A percentile compares a stretch with the other conserved stretches of the same genome.
These are phyloP conservation scores for Mimosa bimucronata DNA, from an alignment of 306 rosid genomes.

Conservation along the genomic window DNA sequence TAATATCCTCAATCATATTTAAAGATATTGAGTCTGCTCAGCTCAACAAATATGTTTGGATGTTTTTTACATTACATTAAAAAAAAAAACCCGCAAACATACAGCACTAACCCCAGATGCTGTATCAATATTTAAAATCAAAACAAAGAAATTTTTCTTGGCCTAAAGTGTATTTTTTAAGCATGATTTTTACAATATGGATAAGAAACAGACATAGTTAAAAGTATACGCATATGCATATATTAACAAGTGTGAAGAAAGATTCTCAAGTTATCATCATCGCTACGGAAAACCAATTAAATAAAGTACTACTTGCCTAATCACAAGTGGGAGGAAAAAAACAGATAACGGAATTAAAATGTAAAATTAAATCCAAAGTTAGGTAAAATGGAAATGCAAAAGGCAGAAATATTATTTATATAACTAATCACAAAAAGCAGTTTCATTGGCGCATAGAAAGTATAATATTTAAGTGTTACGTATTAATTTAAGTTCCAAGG, in stretches of 20 bases:
- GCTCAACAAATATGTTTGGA: background rate
- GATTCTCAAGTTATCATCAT: background rate
- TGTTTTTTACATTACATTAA: background rate
- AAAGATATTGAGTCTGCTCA: background rate
- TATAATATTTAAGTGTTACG: background rate
- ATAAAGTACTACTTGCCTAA: background rate
- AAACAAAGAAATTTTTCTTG: background rate
- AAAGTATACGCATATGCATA: background rate
- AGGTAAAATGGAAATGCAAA: background rate
- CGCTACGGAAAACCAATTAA: background rate
- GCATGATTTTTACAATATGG: background rate
- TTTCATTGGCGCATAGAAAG: constrained; percentile 24
- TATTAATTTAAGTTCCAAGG: background rate
- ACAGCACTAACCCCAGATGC: background rate
- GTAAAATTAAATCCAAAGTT: constrained; percentile 1
- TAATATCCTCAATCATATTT: background rate
- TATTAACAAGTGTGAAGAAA: background rate
- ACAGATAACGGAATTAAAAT: background rate
- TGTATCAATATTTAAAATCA: background rate
- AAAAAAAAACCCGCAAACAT: background rate
- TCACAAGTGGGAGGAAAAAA: background rate
- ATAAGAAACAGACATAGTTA: background rate
- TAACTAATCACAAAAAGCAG: background rate
- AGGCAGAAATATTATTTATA: background rate
- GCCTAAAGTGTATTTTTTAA: background rate